Evolutionary conservation across 106 monocot genomes (phyloP).

Genomic region (Dioscorea alata): DNA sequence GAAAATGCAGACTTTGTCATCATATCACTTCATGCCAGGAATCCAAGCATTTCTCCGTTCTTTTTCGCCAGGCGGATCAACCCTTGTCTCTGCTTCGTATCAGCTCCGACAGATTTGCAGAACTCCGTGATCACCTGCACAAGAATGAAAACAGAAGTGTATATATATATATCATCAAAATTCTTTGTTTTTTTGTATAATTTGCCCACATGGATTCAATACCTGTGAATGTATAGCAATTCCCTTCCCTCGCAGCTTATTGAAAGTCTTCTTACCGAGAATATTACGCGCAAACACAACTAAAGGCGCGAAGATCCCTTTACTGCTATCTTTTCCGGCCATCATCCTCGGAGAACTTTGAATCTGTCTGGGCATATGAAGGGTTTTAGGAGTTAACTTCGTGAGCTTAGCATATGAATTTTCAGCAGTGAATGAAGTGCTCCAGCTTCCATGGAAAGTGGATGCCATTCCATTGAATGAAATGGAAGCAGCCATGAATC

Average conservation of each 20-base stretch:
- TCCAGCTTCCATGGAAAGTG: constrained; percentile 21
- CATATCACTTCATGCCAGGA: constrained; percentile 57
- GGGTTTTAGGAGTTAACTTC: neutral
- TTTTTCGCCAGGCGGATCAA: constrained; percentile 93
- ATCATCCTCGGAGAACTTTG: constrained; percentile 38
- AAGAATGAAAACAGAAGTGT: neutral
- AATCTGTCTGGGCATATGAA: constrained; percentile 12
- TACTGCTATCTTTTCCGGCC: constrained; percentile 58
- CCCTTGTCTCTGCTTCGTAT: constrained; percentile 80
- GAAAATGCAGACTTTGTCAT: too few species aligned
- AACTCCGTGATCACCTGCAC: constrained; percentile 84
- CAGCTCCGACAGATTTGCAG: constrained; percentile 90
- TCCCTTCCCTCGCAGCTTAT: constrained; percentile 89
- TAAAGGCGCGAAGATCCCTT: constrained; percentile 75
- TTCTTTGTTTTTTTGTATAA: neutral
- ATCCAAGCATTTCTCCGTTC: constrained; percentile 89
- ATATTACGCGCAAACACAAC: constrained; percentile 67
- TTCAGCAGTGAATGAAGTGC: constrained; percentile 14
- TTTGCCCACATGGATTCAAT: neutral
- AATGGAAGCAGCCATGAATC: neutral
- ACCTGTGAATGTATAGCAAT: constrained; percentile 96
- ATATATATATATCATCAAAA: neutral
- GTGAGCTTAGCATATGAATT: too few species aligned
- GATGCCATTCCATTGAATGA: constrained; percentile 6
- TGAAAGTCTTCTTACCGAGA: constrained; percentile 77